phyloP scores from a whole-genome alignment of 2,329 filamentous ascomycete genomes.

The Chalaropsis thielavioides region DNA sequence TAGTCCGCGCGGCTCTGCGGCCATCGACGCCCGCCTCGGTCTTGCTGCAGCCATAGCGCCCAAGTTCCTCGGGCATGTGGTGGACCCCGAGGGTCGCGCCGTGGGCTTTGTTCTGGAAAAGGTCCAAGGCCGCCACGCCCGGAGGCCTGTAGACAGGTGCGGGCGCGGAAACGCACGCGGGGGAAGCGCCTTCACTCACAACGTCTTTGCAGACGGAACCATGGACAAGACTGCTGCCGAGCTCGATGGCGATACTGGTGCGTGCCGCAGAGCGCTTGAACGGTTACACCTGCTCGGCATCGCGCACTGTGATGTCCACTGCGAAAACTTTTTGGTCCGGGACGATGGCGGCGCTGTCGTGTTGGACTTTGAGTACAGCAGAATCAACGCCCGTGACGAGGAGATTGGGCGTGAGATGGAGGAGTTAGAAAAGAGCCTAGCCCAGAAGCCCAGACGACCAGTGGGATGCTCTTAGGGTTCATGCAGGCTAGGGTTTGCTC shows the following conservation, averaged over 20 bases:
- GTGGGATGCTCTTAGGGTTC: not conserved
- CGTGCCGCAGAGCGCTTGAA: not conserved
- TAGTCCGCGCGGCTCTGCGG: not conserved
- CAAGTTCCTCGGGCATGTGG: constrained; percentile 4
- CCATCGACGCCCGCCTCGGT: not conserved
- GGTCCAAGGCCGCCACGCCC: not conserved
- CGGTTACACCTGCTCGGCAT: constrained; percentile 7
- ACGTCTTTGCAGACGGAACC: not conserved
- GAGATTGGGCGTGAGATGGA: constrained; percentile 7
- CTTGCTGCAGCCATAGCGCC: constrained; percentile 4
- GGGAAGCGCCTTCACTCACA: too few relatives aligned
- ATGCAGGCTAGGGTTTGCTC: not conserved
- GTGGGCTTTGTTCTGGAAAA: constrained; percentile 5
- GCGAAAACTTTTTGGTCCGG: constrained; percentile 7
- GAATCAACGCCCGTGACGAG: not conserved
- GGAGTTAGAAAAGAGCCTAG: not conserved
- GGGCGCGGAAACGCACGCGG: too few relatives aligned
- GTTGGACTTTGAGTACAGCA: constrained; percentile 10
- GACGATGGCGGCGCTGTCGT: constrained; percentile 2
- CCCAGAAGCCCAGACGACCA: not conserved
- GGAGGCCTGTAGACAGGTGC: not conserved
- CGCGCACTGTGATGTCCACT: constrained; percentile 6
- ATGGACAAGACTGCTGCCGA: not conserved
- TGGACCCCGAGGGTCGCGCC: constrained; percentile 1
- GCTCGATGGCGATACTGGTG: not conserved